A percentile compares a stretch with the other conserved stretches of the same genome.
Conservation (phyloP, 169 alveolate species). For the Plasmodium sp. region DNA sequence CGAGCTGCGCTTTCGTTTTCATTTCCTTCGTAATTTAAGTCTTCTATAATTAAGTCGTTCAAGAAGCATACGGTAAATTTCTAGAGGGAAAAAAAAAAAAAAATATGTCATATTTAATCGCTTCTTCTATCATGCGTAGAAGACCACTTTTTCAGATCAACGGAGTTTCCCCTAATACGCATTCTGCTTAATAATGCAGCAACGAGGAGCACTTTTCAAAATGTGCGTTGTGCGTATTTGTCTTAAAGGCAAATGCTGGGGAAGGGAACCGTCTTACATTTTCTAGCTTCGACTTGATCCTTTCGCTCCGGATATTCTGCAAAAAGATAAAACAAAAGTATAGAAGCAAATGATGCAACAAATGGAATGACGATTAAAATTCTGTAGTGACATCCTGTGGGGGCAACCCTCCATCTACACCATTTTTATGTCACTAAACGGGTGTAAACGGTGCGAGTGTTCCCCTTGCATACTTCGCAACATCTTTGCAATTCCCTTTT, state of each 20-base stretch:
- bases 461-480: slow-evolving; percentile 43
- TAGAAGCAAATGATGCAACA: neutral
- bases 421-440: neutral
- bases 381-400: neutral
- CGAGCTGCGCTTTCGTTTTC: slow-evolving; percentile 25
- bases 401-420: neutral
- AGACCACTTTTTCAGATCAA: neutral
- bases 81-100: neutral
- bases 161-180: neutral
- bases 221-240: neutral
- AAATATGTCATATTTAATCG: neutral
- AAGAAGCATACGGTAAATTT: slow-evolving; percentile 59
- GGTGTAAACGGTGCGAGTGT: neutral
- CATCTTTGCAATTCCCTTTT: slow-evolving; percentile 57
- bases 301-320: slow-evolving; percentile 62
- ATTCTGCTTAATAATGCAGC: neutral
- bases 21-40: slow-evolving; percentile 67
- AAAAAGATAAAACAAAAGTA: neutral
- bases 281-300: slow-evolving; percentile 56
- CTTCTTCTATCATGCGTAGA: neutral
- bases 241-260: neutral
- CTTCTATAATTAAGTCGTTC: slow-evolving; percentile 71
- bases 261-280: slow-evolving; percentile 23
- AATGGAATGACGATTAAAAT: neutral
- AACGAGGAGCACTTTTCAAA: neutral